Percentiles rank a stretch among this genome's conserved stretches.
Evolutionary conservation across 768 basidiomycete species (phyloP).

Genomic region (Tricholoma sp.): DNA sequence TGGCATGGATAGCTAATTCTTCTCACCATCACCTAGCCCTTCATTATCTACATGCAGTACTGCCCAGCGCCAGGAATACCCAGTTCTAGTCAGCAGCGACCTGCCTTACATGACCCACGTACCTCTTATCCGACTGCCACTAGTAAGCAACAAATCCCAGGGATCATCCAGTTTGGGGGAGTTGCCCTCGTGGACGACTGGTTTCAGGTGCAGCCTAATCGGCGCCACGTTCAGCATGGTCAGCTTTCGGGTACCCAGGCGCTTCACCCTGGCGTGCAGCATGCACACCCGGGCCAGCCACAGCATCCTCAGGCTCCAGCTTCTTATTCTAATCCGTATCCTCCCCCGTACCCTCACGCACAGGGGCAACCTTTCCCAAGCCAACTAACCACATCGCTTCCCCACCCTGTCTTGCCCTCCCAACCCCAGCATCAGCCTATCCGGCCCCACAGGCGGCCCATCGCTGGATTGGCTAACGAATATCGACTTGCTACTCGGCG

Average conservation of each 20-base stretch:
- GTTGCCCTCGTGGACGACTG: not conserved
- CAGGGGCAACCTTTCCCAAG: not conserved
- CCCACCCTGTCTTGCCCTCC: not conserved
- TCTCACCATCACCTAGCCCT: not conserved
- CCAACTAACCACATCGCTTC: not conserved
- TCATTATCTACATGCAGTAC: not conserved
- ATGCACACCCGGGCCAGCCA: not conserved
- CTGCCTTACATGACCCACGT: not conserved
- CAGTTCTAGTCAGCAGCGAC: not conserved
- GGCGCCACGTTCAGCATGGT: not conserved
- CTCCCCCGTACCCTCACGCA: not conserved
- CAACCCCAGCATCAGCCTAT: not conserved
- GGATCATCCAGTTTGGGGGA: not conserved
- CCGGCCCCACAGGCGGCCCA: not conserved
- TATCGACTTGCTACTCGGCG: not conserved
- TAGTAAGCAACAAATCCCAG: not conserved
- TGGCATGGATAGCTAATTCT: not conserved
- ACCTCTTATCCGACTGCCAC: not conserved
- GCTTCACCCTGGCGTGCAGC: not conserved
- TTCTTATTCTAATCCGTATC: not conserved
- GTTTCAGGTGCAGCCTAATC: not conserved
- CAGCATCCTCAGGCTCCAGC: not conserved
- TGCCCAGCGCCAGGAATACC: not conserved
- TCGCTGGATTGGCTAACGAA: not conserved
- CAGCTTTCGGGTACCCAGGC: not conserved